These are phyloP conservation scores for Miscanthus lutarioriparius DNA, from an alignment of 176 grass and related monocot genomes.

Conservation along the genomic window DNA sequence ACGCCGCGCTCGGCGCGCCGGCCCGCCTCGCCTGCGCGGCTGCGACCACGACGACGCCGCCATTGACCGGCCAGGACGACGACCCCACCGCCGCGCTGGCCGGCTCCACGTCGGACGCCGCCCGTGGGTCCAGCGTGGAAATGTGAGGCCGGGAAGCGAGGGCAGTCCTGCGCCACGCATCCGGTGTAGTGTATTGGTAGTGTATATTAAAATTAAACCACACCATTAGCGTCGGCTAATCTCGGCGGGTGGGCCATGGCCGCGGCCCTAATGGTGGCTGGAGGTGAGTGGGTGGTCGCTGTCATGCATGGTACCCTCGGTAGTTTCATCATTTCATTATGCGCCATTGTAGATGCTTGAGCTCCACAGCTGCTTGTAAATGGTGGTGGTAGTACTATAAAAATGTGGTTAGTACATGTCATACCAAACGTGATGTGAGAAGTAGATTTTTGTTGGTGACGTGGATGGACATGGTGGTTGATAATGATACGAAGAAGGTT, in stretches of 20 bases:
- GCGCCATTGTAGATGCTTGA: not conserved
- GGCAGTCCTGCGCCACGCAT: not conserved
- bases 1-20: conserved; percentile 47
- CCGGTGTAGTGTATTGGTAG: not conserved
- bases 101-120: conserved; percentile 2
- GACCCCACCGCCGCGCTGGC: not conserved
- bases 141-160: conserved; percentile 1
- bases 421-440: too few relatives aligned
- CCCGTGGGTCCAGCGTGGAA: conserved; percentile 37
- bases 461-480: too few relatives aligned
- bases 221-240: not conserved
- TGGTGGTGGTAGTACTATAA: not conserved
- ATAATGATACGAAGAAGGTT: too few relatives aligned
- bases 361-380: not conserved
- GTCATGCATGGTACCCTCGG: not conserved
- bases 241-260: not conserved
- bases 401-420: too few relatives aligned
- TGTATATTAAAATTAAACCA: not conserved
- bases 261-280: not conserved
- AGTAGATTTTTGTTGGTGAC: too few relatives aligned
- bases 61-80: not conserved
- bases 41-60: not conserved
- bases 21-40: conserved; percentile 26
- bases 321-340: not conserved
- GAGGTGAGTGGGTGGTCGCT: not conserved